A percentile compares a stretch with the other conserved stretches of the same genome.
These are phyloP conservation scores for Apiospora malaysiana DNA, from an alignment of 2,329 filamentous ascomycete genomes.

Conservation along the genomic window DNA sequence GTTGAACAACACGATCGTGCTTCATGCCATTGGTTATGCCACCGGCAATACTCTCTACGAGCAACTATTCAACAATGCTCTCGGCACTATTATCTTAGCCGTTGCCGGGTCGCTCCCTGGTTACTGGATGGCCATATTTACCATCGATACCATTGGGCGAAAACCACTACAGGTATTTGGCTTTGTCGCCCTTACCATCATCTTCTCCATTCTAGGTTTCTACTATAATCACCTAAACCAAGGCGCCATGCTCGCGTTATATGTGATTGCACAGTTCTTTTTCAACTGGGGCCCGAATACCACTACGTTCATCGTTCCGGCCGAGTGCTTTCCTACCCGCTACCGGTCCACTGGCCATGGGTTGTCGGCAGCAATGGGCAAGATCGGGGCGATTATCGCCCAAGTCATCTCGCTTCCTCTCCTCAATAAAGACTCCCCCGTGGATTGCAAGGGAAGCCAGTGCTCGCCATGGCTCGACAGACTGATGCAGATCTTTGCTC, in stretches of 20 bases:
- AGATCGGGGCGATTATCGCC: conserved; percentile 71
- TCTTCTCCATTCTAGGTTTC: conserved; percentile 70
- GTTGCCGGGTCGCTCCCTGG: conserved; percentile 80
- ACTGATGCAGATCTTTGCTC: conserved; percentile 77
- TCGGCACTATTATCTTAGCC: conserved; percentile 78
- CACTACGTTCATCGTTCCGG: conserved; percentile 69
- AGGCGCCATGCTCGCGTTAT: conserved; percentile 61
- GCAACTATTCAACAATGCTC: conserved; percentile 72
- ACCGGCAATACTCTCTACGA: conserved; percentile 68
- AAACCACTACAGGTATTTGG: conserved; percentile 75
- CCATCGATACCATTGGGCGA: conserved; percentile 76
- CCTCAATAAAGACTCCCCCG: conserved; percentile 59
- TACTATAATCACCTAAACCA: conserved; percentile 56
- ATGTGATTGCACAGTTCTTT: conserved; percentile 69
- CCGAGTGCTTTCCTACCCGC: conserved; percentile 69
- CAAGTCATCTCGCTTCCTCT: conserved; percentile 70
- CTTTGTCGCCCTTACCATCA: conserved; percentile 64
- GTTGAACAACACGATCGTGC: conserved; percentile 76
- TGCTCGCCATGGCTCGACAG: conserved; percentile 70
- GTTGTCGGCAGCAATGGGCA: conserved; percentile 69
- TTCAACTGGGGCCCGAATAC: conserved; percentile 72
- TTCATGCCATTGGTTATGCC: conserved; percentile 75
- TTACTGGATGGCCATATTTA: conserved; percentile 78
- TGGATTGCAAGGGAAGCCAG: conserved; percentile 50
- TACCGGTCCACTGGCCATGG: conserved; percentile 69